These are phyloP conservation scores for Claviceps capensis DNA, from an alignment of 2,329 filamentous ascomycete species.

Conservation along the genomic window DNA sequence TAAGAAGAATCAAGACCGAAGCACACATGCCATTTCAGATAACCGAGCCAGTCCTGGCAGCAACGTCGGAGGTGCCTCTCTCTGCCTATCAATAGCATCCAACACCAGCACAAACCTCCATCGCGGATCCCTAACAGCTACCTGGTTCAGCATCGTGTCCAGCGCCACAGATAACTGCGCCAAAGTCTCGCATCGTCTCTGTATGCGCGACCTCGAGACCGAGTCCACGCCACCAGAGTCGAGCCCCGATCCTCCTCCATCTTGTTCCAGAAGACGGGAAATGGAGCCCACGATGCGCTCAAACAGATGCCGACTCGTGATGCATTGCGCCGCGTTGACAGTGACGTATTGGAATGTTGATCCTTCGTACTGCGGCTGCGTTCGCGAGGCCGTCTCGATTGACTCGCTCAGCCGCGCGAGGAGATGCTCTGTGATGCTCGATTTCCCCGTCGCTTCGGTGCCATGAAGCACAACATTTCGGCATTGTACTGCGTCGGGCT, in stretches of 20 bases:
- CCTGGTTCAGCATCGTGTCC: conserved; percentile 39
- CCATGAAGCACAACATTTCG: conserved; percentile 70
- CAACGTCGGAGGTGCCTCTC: conserved; percentile 66
- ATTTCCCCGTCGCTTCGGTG: conserved; percentile 78
- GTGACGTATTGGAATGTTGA: conserved; percentile 41
- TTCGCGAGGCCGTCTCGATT: conserved; percentile 6
- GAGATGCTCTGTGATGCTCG: conserved; percentile 46
- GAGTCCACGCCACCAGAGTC: background rate
- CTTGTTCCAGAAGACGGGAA: conserved; percentile 29
- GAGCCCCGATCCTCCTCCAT: background rate
- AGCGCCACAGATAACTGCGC: conserved; percentile 65
- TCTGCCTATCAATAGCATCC: conserved; percentile 74
- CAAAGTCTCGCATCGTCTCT: conserved; percentile 60
- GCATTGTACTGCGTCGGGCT: conserved; percentile 56
- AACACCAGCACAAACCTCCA: conserved; percentile 69
- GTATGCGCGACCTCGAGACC: background rate
- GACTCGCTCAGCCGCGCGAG: conserved; percentile 14
- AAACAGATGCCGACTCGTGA: conserved; percentile 64
- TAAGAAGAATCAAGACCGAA: background rate
- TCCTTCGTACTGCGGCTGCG: background rate
- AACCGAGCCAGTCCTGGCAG: conserved; percentile 70
- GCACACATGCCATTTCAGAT: conserved; percentile 56
- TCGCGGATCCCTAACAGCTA: conserved; percentile 20
- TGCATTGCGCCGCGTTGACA: conserved; percentile 59
- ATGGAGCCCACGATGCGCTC: conserved; percentile 54